A percentile compares a stretch with the other conserved stretches of the same genome.
These are phyloP conservation scores for Ilyonectria destructans DNA, from an alignment of 2,329 filamentous ascomycete species.

Conservation along the genomic window DNA sequence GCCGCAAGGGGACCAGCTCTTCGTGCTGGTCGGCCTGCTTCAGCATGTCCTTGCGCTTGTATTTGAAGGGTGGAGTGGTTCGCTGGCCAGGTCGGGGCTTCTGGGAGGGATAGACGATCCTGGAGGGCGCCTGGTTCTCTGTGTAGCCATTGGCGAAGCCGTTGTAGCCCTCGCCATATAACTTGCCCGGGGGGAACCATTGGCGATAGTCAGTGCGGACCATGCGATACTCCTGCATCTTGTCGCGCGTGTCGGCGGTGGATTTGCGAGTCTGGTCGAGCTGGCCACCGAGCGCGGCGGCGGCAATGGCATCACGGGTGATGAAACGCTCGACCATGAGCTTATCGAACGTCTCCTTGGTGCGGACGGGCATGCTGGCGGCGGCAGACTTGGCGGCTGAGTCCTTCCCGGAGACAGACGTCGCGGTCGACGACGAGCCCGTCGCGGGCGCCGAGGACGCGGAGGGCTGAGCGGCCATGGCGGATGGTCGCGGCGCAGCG, in stretches of 20 bases:
- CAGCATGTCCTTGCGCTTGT: constrained; percentile 84
- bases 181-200: constrained; percentile 70
- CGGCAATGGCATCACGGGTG: constrained; percentile 69
- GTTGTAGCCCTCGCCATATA: constrained; percentile 84
- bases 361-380: constrained; percentile 61
- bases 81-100: constrained; percentile 85
- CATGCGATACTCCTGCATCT: constrained; percentile 79
- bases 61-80: constrained; percentile 80
- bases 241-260: constrained; percentile 75
- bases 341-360: constrained; percentile 70
- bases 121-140: constrained; percentile 76
- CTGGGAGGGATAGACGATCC: constrained; percentile 85
- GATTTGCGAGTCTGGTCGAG: constrained; percentile 71
- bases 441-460: constrained; percentile 53
- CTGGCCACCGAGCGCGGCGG: constrained; percentile 66
- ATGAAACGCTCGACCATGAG: constrained; percentile 70
- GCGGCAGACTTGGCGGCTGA: constrained; percentile 40
- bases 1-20: constrained; percentile 89
- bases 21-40: constrained; percentile 93
- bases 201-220: constrained; percentile 70
- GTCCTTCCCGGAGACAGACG: constrained; percentile 53
- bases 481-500: constrained; percentile 52
- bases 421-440: constrained; percentile 53
- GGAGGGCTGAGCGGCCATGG: constrained; percentile 64
- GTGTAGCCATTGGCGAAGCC: constrained; percentile 93